These are phyloP conservation scores for Ehretia macrophylla DNA, from an alignment of 257 asterid species.

Conservation along the genomic window DNA sequence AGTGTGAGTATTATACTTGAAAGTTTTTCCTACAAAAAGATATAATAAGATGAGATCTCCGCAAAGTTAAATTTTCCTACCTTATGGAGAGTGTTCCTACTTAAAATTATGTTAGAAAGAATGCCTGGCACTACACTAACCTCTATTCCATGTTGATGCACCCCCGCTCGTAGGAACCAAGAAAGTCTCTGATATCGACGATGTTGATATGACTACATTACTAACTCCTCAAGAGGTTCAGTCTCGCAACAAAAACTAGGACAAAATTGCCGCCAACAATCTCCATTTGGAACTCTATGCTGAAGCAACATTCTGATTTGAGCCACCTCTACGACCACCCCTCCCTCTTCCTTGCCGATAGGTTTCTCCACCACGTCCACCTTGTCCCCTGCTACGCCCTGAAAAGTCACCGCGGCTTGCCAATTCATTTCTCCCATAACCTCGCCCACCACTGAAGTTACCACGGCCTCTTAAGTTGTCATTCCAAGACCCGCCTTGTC, in stretches of 20 bases:
- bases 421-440: constrained; percentile 45
- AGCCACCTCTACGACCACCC: constrained; percentile 19
- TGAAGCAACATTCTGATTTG: constrained; percentile 7
- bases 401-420: constrained; percentile 34
- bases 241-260: neutral
- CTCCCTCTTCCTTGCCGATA: constrained; percentile 14
- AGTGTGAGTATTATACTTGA: no score
- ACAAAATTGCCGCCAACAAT: constrained; percentile 1
- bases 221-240: neutral
- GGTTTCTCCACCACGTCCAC: constrained; percentile 13
- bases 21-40: no score
- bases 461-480: constrained; percentile 61
- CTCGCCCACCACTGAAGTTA: constrained; percentile 42
- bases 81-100: neutral
- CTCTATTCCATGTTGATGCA: constrained; percentile 13
- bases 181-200: no score
- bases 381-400: constrained; percentile 16
- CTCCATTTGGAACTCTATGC: constrained; percentile 6
- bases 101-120: constrained; percentile 17
- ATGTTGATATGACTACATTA: neutral
- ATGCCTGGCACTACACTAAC: constrained; percentile 25
- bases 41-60: no score
- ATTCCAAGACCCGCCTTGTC: constrained; percentile 59
- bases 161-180: no score
- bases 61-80: neutral